Evolutionary conservation across 768 basidiomycete genomes (phyloP).

Genomic region (Strobilomyces confusus): DNA sequence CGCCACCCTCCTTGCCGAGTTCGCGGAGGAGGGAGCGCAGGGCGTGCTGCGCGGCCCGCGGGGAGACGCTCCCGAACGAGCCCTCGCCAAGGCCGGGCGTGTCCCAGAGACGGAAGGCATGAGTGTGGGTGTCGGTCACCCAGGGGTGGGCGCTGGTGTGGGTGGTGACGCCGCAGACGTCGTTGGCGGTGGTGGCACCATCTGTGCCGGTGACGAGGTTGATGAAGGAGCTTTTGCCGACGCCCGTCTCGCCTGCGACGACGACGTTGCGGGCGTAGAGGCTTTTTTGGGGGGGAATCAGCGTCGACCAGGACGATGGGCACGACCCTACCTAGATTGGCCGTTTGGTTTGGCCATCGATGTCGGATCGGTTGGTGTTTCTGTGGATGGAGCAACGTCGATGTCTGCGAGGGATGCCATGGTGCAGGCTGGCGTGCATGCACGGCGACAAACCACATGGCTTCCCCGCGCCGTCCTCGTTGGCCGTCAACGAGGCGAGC

Average conservation of each 20-base stretch:
- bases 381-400: no score
- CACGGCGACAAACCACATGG: not conserved
- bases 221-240: slow-evolving; percentile 19
- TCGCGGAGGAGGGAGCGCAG: slow-evolving; percentile 17
- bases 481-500: not conserved
- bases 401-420: not conserved
- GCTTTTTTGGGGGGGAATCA: no score
- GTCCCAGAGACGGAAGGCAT: slow-evolving; percentile 23
- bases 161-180: slow-evolving; percentile 22
- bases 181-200: slow-evolving; percentile 18
- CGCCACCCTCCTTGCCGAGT: slow-evolving; percentile 20
- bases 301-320: no score
- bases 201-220: slow-evolving; percentile 17
- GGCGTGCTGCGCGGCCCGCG: slow-evolving; percentile 17
- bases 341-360: slow-evolving; percentile 10
- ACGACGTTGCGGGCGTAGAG: slow-evolving; percentile 18
- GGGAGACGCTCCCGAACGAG: slow-evolving; percentile 22
- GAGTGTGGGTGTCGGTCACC: slow-evolving; percentile 16
- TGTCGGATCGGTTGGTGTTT: not conserved
- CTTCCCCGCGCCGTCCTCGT: slow-evolving; percentile 6
- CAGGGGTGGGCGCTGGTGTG: slow-evolving; percentile 9
- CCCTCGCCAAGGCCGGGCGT: slow-evolving; percentile 24
- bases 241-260: slow-evolving; percentile 23
- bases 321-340: slow-evolving; percentile 6
- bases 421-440: not conserved